A percentile compares a stretch with the other conserved stretches of the same genome.
Conservation (phyloP, 805 yeast genomes). For the Candida silvicultrix region DNA sequence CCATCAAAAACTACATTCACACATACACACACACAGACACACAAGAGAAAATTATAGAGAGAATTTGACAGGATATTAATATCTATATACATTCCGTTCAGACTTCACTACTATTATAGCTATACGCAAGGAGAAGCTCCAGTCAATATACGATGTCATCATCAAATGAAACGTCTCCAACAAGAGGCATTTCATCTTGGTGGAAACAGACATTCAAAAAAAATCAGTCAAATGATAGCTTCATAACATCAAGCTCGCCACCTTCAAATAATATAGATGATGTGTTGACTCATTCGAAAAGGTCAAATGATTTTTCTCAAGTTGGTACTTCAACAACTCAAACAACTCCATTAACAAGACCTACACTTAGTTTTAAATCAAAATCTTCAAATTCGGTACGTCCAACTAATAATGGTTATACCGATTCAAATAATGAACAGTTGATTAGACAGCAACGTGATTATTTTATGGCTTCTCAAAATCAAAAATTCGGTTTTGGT, state of each 20-base stretch:
- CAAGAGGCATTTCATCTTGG: constrained; percentile 31
- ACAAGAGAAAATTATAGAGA: no score
- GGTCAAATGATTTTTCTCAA: not conserved
- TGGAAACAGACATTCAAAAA: constrained; percentile 32
- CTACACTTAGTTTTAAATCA: constrained; percentile 28
- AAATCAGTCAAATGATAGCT: constrained; percentile 16
- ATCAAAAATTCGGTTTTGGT: constrained; percentile 29
- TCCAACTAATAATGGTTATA: not conserved
- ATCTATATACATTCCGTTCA: no score
- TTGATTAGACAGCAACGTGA: constrained; percentile 30
- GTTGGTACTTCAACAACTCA: constrained; percentile 4
- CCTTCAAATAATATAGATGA: constrained; percentile 9
- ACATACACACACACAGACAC: no score
- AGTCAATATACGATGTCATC: constrained; percentile 13
- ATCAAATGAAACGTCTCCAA: constrained; percentile 24
- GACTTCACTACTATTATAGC: no score
- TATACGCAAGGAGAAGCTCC: no score
- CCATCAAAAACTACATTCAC: no score
- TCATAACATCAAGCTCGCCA: not conserved
- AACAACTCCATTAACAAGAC: constrained; percentile 16
- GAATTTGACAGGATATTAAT: no score
- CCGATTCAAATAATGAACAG: constrained; percentile 11
- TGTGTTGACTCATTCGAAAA: constrained; percentile 7
- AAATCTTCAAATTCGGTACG: constrained; percentile 26
- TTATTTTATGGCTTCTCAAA: constrained; percentile 26